Evolutionary conservation across 768 basidiomycete species (phyloP).

Genomic region (Megacollybia marginata): DNA sequence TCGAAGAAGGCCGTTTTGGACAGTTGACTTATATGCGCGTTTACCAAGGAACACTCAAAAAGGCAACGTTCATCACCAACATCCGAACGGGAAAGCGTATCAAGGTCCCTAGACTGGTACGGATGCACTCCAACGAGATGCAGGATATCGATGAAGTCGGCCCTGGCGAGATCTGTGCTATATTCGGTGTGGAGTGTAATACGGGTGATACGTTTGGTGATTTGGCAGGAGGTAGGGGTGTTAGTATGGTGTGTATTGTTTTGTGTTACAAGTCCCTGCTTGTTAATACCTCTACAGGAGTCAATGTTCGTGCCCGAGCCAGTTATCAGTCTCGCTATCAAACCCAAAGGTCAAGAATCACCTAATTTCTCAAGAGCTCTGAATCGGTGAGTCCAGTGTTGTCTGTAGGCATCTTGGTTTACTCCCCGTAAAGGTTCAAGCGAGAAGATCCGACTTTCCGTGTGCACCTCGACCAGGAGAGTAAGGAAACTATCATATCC

Average conservation of each 20-base stretch:
- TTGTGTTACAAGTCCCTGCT: not conserved
- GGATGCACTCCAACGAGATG: conserved; percentile 99
- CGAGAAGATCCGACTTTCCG: conserved; percentile 99
- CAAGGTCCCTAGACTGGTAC: conserved; percentile 91
- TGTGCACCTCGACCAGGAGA: conserved; percentile 90
- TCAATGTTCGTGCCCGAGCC: conserved; percentile 99
- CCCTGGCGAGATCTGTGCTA: conserved; percentile 98
- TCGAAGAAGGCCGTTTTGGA: conserved; percentile 95
- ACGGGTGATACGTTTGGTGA: conserved; percentile 98
- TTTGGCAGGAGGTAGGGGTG: conserved; percentile 61
- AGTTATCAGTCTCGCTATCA: conserved; percentile 92
- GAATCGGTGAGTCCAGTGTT: conserved; percentile 40
- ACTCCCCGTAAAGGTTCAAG: conserved; percentile 48
- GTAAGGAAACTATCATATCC: conserved; percentile 98
- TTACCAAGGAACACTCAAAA: conserved; percentile 91
- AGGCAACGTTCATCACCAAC: conserved; percentile 81
- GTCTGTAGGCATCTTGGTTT: no score
- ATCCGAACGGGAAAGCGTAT: conserved; percentile 94
- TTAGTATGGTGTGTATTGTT: conserved; percentile 72
- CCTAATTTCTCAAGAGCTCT: conserved; percentile 96
- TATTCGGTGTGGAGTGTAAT: conserved; percentile 97
- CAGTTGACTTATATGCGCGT: conserved; percentile 98
- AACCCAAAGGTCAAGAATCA: conserved; percentile 85
- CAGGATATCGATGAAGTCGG: conserved; percentile 96
- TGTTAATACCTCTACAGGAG: conserved; percentile 44